Evolutionary conservation across 208 protist species (phyloP).

Genomic region (Acanthamoeba sp.): DNA sequence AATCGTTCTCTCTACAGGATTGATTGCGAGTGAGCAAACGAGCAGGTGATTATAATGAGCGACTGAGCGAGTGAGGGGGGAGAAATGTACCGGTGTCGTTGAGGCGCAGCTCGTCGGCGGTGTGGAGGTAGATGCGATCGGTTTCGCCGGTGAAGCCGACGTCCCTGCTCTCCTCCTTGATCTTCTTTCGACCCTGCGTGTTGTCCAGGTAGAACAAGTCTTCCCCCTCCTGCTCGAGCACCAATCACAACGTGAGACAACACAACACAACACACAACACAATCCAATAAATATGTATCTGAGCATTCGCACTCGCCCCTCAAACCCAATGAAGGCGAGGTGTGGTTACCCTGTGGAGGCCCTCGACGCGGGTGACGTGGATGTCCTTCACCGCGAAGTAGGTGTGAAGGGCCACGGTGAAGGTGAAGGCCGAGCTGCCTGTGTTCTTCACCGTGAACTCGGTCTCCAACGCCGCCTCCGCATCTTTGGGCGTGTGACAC

Average conservation of each 20-base stretch:
- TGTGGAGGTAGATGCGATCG: constrained; percentile 70
- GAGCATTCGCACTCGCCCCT: no score
- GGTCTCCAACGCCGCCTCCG: background rate
- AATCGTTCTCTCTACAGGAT: background rate
- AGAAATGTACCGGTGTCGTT: background rate
- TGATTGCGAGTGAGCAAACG: background rate
- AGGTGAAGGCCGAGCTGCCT: background rate
- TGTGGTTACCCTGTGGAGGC: background rate
- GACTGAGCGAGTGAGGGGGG: no score
- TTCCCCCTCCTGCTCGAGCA: background rate
- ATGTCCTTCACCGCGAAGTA: constrained; percentile 69
- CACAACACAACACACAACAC: no score
- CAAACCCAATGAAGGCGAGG: no score
- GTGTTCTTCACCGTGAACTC: constrained; percentile 41
- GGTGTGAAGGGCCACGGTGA: constrained; percentile 68
- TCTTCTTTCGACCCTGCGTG: constrained; percentile 34
- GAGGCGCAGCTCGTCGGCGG: constrained; percentile 27
- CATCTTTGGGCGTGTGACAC: background rate
- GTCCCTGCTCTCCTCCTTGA: background rate
- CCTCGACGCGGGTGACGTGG: constrained; percentile 13
- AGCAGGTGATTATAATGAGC: no score
- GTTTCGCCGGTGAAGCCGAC: constrained; percentile 50
- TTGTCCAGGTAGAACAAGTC: constrained; percentile 52
- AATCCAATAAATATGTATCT: no score
- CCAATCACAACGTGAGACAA: no score